Evolutionary conservation across 2,329 filamentous ascomycete genomes (phyloP), one percentile per base, ranked within the genome.

Genomic region (Xylaria sp.): DNA sequence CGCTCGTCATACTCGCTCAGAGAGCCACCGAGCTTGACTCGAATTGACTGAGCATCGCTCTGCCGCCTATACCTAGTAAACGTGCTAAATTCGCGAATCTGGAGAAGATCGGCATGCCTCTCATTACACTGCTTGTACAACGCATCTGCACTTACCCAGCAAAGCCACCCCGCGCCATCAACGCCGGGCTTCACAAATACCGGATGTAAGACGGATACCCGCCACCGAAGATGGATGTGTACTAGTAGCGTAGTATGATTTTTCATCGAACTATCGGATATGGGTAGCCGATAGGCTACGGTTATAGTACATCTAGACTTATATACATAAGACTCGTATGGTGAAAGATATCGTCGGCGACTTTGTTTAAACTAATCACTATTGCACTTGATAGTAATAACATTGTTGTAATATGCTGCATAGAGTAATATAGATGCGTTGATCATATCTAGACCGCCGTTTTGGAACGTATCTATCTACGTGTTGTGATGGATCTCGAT

Each of bases 101-200:
- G 56, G 60, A 43, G 44, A 60, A 35, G 60, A 63, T 63, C 60
- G 56, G 10, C 56, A 37, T 25, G n/a, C 27, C 3, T 44, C 31
- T 40, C 21, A 21, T 23, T 38, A 21, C 35, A 44, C 21, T 27
- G 46, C 31, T 17, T 25, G 35, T 21, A 29, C 27, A 33, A n/a
- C 25, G 19, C 27, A 19, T n/a, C 15, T n/a, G 33, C 46, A 53
- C 40, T 33, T 53, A 25, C 35, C 17, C 10, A 41, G 37, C 27
- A 6, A 48, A 31, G 54, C 59, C 48, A 55, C 31, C 19, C 44
- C 10, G n/a, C 25, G 47, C 35, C 15, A 25, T 9, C 43, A 40
- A 49, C 19, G 29, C 23, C 54, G 15, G 23, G 35, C 17, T 48
- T 29, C 27, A 25, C 56, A 58, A 58, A 38, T 62, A 54, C 59